Conservation (phyloP, 2,329 filamentous ascomycete species). For the Bipolaris cookei region DNA sequence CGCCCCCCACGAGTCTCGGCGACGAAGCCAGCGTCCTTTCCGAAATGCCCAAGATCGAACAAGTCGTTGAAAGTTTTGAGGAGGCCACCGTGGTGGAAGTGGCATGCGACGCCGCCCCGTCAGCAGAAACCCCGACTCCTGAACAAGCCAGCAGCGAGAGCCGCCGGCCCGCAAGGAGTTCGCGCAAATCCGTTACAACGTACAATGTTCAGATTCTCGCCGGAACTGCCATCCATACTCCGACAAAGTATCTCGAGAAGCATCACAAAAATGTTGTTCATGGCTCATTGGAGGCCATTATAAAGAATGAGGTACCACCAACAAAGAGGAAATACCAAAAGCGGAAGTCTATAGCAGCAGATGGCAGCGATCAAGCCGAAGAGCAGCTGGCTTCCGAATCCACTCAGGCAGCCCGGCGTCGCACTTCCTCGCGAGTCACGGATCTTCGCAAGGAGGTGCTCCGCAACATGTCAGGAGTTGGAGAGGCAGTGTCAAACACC, state of each 20-base stretch:
- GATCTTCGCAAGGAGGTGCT: conserved; percentile 45
- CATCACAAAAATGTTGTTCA: conserved; percentile 48
- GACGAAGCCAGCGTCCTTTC: conserved; percentile 65
- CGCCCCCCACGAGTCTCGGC: conserved; percentile 70
- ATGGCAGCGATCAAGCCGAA: conserved; percentile 34
- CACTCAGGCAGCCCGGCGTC: conserved; percentile 43
- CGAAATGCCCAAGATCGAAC: conserved; percentile 43
- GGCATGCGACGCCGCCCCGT: conserved; percentile 23
- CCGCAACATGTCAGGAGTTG: conserved; percentile 39
- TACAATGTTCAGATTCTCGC: conserved; percentile 71
- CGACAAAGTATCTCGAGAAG: conserved; percentile 51
- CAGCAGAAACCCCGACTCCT: conserved; percentile 25
- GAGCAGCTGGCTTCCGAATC: conserved; percentile 42
- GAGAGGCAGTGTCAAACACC: conserved; percentile 37
- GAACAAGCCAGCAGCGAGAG: conserved; percentile 31
- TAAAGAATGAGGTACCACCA: conserved; percentile 21
- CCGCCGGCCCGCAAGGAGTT: conserved; percentile 54
- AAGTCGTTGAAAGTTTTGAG: conserved; percentile 29
- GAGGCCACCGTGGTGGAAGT: conserved; percentile 25
- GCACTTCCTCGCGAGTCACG: conserved; percentile 40
- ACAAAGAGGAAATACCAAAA: conserved; percentile 30
- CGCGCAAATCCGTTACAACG: conserved; percentile 63
- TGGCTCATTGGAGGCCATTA: conserved; percentile 31
- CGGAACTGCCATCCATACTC: conserved; percentile 67
- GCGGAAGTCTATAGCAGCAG: conserved; percentile 18